Evolutionary conservation across 208 protist genomes (phyloP).

Genomic region (Histomonas meleagridis): DNA sequence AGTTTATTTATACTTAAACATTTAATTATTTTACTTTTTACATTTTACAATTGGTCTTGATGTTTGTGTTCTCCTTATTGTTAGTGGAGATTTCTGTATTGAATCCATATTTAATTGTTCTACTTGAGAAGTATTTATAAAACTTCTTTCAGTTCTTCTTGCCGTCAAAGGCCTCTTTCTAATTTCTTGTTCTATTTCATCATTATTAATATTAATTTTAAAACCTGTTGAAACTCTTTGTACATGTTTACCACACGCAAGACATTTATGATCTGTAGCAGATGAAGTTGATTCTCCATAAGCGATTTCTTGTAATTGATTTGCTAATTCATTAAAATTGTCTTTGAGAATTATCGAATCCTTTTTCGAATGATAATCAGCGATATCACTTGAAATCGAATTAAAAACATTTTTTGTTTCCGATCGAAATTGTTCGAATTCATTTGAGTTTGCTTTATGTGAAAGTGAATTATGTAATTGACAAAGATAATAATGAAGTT

Average conservation of each 20-base stretch:
- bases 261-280: not conserved
- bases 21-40: too few species aligned
- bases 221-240: not conserved
- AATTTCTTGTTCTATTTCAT: too few species aligned
- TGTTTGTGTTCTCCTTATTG: too few species aligned
- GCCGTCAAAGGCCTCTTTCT: too few species aligned
- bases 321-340: not conserved
- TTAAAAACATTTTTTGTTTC: not conserved
- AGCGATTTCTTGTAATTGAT: not conserved
- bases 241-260: not conserved
- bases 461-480: not conserved
- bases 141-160: too few species aligned
- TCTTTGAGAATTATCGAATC: not conserved
- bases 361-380: not conserved
- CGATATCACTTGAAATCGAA: not conserved
- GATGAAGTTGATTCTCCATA: not conserved
- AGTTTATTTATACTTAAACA: too few species aligned
- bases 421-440: not conserved
- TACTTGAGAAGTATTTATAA: too few species aligned
- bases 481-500: not conserved
- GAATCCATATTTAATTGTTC: too few species aligned
- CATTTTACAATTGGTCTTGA: too few species aligned
- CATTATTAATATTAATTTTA: too few species aligned
- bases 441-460: not conserved
- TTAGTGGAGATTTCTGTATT: too few species aligned